phyloP scores from a whole-genome alignment of 148 eudicot genomes.

The Chenopodium formosanum region DNA sequence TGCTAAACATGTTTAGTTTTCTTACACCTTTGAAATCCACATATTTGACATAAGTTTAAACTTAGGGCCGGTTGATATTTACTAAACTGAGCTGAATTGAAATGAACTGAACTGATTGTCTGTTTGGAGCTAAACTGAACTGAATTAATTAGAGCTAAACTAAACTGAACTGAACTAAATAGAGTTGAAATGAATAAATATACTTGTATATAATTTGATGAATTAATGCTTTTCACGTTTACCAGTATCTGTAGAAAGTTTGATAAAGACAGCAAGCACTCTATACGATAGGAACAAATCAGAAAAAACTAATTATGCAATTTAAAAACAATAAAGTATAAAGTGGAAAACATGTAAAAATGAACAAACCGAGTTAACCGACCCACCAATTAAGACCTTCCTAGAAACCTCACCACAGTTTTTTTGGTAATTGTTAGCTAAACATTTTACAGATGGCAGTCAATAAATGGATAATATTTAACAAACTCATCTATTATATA shows the following conservation, averaged over 20 bases:
- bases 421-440: background rate
- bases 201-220: too few relatives aligned
- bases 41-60: too few relatives aligned
- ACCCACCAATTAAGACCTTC: background rate
- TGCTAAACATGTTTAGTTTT: too few relatives aligned
- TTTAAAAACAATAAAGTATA: background rate
- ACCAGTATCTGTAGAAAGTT: background rate
- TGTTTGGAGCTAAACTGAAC: too few relatives aligned
- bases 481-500: background rate
- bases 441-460: conserved; percentile 4
- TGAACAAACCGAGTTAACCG: conserved; percentile 10
- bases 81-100: too few relatives aligned
- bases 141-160: too few relatives aligned
- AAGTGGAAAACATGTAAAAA: conserved; percentile 16
- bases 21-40: too few relatives aligned
- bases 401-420: background rate
- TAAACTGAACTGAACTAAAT: too few relatives aligned
- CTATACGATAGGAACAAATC: background rate
- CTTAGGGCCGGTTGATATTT: too few relatives aligned
- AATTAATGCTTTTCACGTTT: too few relatives aligned
- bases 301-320: background rate
- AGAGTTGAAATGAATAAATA: too few relatives aligned
- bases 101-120: too few relatives aligned
- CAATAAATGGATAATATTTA: background rate
- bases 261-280: background rate